phyloP scores from a whole-genome alignment of 2,329 filamentous ascomycete genomes.

The Pseudopithomyces maydicus region DNA sequence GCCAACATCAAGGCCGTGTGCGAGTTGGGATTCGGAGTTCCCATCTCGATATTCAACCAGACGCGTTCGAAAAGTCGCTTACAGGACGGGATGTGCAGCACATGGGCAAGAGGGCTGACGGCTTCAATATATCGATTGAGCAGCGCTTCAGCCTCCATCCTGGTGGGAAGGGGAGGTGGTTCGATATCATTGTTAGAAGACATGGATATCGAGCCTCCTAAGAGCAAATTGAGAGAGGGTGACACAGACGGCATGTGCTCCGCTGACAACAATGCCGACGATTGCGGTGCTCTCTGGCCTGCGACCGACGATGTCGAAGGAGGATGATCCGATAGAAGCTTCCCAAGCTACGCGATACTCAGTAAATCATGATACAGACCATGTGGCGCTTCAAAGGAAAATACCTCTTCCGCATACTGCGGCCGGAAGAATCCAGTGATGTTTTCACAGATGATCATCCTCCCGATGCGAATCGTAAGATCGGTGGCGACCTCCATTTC shows the following conservation, averaged over 20 bases:
- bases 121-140: constrained; percentile 42
- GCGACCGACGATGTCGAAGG: constrained; percentile 36
- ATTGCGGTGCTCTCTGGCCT: constrained; percentile 42
- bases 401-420: constrained; percentile 48
- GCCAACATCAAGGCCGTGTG: constrained; percentile 43
- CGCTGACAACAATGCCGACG: constrained; percentile 40
- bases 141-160: constrained; percentile 41
- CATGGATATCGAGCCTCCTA: constrained; percentile 36
- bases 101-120: constrained; percentile 45
- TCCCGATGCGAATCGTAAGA: constrained; percentile 44
- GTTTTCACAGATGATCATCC: constrained; percentile 48
- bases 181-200: constrained; percentile 36
- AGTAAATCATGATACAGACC: constrained; percentile 1
- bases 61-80: constrained; percentile 45
- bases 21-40: constrained; percentile 42
- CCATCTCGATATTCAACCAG: constrained; percentile 44
- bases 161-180: constrained; percentile 38
- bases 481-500: constrained; percentile 46
- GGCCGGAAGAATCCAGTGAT: constrained; percentile 46
- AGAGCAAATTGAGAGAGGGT: constrained; percentile 40
- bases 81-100: constrained; percentile 44
- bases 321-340: constrained; percentile 43
- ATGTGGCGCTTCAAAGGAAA: constrained; percentile 13
- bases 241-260: constrained; percentile 46
- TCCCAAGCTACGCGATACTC: constrained; percentile 39